phyloP scores from a whole-genome alignment of 164 flowering plant genomes.

The Dillenia suffruticosa region DNA sequence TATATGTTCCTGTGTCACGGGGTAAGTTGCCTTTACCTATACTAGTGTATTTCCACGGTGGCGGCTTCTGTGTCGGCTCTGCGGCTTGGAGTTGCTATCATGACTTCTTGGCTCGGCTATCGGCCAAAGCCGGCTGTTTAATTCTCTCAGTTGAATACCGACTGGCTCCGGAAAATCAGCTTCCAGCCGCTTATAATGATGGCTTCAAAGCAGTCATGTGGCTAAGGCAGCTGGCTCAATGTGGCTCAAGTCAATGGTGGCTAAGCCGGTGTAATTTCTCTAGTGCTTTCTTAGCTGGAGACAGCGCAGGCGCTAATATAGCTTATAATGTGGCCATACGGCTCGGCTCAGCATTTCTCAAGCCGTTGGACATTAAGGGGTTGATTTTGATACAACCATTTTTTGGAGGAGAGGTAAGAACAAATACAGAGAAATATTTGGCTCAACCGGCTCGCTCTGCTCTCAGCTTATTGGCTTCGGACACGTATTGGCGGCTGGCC shows the following conservation, averaged over 20 bases:
- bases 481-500: constrained; percentile 43
- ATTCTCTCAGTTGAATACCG: constrained; percentile 53
- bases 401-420: constrained; percentile 50
- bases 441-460: constrained; percentile 34
- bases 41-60: constrained; percentile 60
- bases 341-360: constrained; percentile 7
- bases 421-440: constrained; percentile 31
- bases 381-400: constrained; percentile 46
- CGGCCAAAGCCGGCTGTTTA: constrained; percentile 24
- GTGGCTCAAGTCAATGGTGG: constrained; percentile 31
- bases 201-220: constrained; percentile 32
- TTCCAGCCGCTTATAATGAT: constrained; percentile 55
- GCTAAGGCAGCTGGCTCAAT: constrained; percentile 23
- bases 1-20: constrained; percentile 37
- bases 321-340: constrained; percentile 37
- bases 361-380: constrained; percentile 30
- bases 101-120: constrained; percentile 35
- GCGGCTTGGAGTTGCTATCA: constrained; percentile 63
- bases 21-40: constrained; percentile 36
- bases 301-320: constrained; percentile 55
- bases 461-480: constrained; percentile 32
- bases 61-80: constrained; percentile 63
- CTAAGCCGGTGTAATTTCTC: constrained; percentile 28
- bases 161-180: constrained; percentile 50
- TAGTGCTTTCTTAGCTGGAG: constrained; percentile 37